These are phyloP conservation scores for Cystobasidium slooffiae DNA, from an alignment of 1,284 basidiomycete genomes.

Conservation along the genomic window DNA sequence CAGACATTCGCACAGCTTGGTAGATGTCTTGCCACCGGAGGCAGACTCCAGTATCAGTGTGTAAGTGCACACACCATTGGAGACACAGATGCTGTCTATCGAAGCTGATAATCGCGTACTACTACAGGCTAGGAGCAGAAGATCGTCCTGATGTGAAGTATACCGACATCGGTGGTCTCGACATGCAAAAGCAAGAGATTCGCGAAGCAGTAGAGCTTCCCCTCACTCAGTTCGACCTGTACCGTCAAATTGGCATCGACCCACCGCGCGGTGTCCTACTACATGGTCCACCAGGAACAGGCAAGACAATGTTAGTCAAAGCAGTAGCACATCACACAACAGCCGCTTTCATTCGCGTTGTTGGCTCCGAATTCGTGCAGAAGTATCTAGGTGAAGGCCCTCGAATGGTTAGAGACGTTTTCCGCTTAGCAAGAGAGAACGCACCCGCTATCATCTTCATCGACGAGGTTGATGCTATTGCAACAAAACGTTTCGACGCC, in stretches of 20 bases:
- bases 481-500: conserved; percentile 90
- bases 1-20: conserved; percentile 96
- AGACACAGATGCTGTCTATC: not conserved
- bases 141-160: conserved; percentile 86
- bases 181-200: conserved; percentile 98
- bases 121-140: conserved; percentile 69
- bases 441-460: conserved; percentile 99
- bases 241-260: conserved; percentile 99
- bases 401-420: conserved; percentile 99
- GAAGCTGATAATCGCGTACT: not conserved
- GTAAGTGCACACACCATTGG: conserved; percentile 53
- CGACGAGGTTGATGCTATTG: conserved; percentile 97
- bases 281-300: conserved; percentile 93
- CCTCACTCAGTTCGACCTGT: conserved; percentile 95
- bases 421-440: conserved; percentile 95
- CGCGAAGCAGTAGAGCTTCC: conserved; percentile 97
- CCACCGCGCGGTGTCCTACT: conserved; percentile 91
- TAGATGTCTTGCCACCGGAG: conserved; percentile 97
- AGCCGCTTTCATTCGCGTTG: conserved; percentile 95
- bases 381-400: conserved; percentile 99
- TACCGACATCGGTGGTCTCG: conserved; percentile 85
- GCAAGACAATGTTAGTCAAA: conserved; percentile 99
- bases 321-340: conserved; percentile 97
- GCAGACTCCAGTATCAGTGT: conserved; percentile 97
- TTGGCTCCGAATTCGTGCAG: conserved; percentile 98